These are phyloP conservation scores for Diaporthe citri DNA, from an alignment of 2,329 filamentous ascomycete genomes.

Conservation along the genomic window DNA sequence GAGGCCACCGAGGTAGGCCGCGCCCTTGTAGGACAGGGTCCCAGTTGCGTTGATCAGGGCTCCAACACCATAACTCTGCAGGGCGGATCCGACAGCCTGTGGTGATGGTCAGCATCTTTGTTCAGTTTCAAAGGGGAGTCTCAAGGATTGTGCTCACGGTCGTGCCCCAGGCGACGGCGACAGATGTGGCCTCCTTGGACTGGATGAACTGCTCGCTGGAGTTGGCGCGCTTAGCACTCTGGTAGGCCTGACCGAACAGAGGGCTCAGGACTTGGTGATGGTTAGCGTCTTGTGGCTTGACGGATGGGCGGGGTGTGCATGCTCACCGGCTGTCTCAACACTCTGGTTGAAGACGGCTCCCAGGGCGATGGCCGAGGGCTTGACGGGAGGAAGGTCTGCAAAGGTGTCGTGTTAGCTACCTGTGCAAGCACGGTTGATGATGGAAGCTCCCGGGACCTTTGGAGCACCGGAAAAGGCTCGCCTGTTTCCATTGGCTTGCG, in stretches of 20 bases:
- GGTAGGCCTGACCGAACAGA: conserved; percentile 94
- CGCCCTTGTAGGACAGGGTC: conserved; percentile 96
- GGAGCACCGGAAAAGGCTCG: background rate
- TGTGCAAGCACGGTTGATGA: conserved; percentile 6
- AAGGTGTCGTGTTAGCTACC: conserved; percentile 32
- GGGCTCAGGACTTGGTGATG: conserved; percentile 75
- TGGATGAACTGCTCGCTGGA: conserved; percentile 96
- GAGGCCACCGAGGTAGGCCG: conserved; percentile 89
- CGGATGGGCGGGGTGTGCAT: background rate
- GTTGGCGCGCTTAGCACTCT: conserved; percentile 90
- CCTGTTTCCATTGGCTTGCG: background rate
- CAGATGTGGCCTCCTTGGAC: conserved; percentile 90
- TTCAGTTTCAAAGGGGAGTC: no score
- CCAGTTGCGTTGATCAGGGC: conserved; percentile 95
- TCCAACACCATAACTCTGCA: conserved; percentile 91
- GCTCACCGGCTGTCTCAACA: conserved; percentile 42
- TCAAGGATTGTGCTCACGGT: background rate
- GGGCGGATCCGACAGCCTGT: conserved; percentile 77
- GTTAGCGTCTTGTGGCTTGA: background rate
- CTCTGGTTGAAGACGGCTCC: conserved; percentile 93
- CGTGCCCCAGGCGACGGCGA: conserved; percentile 85
- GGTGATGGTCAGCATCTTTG: background rate
- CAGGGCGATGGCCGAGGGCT: conserved; percentile 97
- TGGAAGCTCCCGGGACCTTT: background rate
- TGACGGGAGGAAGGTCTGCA: conserved; percentile 78